These are phyloP conservation scores for Allium fistulosum DNA, from an alignment of 106 monocot genomes.

Conservation along the genomic window DNA sequence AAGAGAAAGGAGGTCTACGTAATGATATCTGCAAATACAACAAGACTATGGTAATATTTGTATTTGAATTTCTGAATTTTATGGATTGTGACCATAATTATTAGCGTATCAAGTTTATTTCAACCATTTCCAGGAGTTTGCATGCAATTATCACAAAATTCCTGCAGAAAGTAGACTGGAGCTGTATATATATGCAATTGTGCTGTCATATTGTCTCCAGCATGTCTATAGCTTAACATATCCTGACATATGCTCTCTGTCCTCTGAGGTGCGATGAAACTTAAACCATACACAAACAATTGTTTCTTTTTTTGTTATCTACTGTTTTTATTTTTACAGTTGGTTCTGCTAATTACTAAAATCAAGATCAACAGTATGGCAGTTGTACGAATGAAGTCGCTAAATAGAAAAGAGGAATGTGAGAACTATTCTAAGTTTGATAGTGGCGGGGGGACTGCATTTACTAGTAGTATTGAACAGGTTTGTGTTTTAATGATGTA, in stretches of 20 bases:
- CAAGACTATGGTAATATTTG: constrained; percentile 17
- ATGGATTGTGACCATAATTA: not conserved
- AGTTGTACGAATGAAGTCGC: constrained; percentile 54
- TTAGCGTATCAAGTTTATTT: constrained; percentile 3
- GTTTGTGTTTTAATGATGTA: constrained; percentile 11
- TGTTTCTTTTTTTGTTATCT: no score
- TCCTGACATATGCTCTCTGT: constrained; percentile 24
- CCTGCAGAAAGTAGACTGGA: constrained; percentile 56
- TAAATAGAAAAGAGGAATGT: constrained; percentile 14
- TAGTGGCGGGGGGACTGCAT: constrained; percentile 9
- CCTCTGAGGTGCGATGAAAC: constrained; percentile 51
- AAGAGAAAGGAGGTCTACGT: constrained; percentile 23
- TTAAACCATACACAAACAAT: not conserved
- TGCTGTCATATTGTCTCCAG: constrained; percentile 61
- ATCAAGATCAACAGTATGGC: constrained; percentile 84
- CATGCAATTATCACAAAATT: constrained; percentile 54
- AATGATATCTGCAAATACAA: constrained; percentile 5
- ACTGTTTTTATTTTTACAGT: constrained; percentile 26
- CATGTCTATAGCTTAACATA: constrained; percentile 25
- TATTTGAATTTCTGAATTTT: no score
- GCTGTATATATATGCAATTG: constrained; percentile 65
- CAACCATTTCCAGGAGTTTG: constrained; percentile 43
- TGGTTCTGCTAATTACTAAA: constrained; percentile 63
- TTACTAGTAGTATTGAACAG: constrained; percentile 57
- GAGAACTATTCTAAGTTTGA: constrained; percentile 18